Base-by-base conservation (phyloP, 768 basidiomycete species). In the Tylopilus sp. region DNA sequence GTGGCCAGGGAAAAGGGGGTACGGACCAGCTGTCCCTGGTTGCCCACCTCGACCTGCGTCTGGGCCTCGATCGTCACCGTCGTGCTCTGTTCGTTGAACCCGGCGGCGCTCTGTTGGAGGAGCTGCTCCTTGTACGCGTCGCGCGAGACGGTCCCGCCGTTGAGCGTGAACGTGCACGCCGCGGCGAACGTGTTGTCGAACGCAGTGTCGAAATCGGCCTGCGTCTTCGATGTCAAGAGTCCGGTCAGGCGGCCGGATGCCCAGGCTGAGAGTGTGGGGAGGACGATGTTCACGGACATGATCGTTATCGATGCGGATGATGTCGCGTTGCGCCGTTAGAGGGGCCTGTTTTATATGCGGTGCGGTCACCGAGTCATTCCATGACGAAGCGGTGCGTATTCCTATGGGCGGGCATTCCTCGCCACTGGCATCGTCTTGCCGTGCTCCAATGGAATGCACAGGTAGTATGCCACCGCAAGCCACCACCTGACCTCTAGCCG, bases 201-300 rank as follows among this genome's bases (percentile, higher is more conserved):
- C 0, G 73, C 70, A 19, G 53, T 29, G 43, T 71, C 53, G 53
- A 79, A 76, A 17, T 63, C 69, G 0, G 53, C 52, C 22, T 61
- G 37, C 5, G 67, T 74, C 30, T 73, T 75, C 6, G 78, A 73
- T 51, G 69, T 55, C 55, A 76, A 66, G 42, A 81, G 49, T 24
- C 72, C 57, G 4, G 64, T 63, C 49, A 81, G 45, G 57, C 62
- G 74, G 46, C 67, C 61, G 56, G 78, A 55, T 14, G 75, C 71
- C 75, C 76, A 80, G 37, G 63, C 61, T 24, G 70, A 68, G 55
- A 80, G 78, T 3, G 70, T 56, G 8, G 75, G 77, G 45, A 75
- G 70, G 48, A 73, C 68, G 54, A 73, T 63, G 30, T 62, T 61
- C 8, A 53, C 51, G 28, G 67, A 53, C 70, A 70, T 71, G 6